These are phyloP conservation scores for Wallemia mellicola DNA, from an alignment of 1,284 basidiomycete species.

Conservation along the genomic window DNA sequence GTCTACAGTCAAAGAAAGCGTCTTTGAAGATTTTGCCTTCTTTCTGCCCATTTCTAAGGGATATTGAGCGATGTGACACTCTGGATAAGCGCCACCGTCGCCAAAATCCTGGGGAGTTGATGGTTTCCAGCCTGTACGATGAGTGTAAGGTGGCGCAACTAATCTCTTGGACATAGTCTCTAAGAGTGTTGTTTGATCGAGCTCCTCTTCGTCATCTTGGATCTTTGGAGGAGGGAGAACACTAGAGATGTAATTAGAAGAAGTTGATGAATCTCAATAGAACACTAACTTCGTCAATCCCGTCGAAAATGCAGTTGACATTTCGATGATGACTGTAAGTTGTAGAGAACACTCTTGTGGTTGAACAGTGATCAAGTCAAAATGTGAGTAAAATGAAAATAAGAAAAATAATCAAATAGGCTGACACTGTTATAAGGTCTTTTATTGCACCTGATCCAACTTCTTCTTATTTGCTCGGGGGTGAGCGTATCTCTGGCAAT, in stretches of 20 bases:
- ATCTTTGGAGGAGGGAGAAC: neutral
- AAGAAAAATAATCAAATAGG: neutral
- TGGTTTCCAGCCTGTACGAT: conserved; percentile 63
- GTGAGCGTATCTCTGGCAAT: conserved; percentile 72
- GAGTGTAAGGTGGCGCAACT: conserved; percentile 47
- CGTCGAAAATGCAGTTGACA: neutral
- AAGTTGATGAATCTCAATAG: neutral
- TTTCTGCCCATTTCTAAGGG: conserved; percentile 83
- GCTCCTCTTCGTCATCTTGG: neutral
- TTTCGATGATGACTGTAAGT: too few relatives aligned
- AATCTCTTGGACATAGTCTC: neutral
- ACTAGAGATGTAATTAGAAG: neutral
- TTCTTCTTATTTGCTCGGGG: conserved; percentile 37
- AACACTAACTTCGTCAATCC: neutral
- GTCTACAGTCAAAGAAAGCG: conserved; percentile 84
- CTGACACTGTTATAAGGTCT: neutral
- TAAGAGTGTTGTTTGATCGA: neutral
- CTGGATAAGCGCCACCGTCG: conserved; percentile 82
- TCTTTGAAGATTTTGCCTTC: conserved; percentile 64
- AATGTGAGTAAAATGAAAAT: neutral
- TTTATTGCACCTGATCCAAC: neutral
- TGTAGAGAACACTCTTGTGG: neutral
- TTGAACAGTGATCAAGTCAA: neutral
- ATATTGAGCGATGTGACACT: conserved; percentile 92
- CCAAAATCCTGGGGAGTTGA: conserved; percentile 51